Evolutionary conservation across 2,329 filamentous ascomycete genomes (phyloP).

Genomic region (Colletotrichum horii): DNA sequence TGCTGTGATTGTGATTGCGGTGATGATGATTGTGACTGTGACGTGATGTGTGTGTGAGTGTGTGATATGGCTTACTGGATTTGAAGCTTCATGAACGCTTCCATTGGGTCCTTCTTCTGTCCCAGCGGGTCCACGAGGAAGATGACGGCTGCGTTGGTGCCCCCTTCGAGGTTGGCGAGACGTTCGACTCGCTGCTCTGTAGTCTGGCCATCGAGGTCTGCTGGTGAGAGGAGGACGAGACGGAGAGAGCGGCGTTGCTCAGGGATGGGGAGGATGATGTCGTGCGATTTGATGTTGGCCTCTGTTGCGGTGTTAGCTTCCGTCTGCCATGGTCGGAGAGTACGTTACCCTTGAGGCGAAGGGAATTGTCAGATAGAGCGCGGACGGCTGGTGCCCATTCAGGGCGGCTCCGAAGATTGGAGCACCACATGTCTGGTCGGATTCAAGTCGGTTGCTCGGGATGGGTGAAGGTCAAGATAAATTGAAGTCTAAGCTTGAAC

Average conservation of each 20-base stretch:
- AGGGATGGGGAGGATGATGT: conserved; percentile 46
- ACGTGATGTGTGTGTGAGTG: background rate
- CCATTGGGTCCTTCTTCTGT: conserved; percentile 26
- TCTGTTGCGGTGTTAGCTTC: conserved; percentile 34
- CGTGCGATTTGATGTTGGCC: conserved; percentile 44
- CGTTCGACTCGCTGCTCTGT: conserved; percentile 42
- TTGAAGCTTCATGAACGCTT: conserved; percentile 47
- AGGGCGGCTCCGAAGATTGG: conserved; percentile 40
- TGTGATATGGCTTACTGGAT: conserved; percentile 36
- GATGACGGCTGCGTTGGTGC: conserved; percentile 43
- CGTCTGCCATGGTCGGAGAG: background rate
- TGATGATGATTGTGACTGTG: background rate
- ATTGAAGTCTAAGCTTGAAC: background rate
- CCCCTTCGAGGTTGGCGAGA: conserved; percentile 43
- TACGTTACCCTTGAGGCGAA: conserved; percentile 30
- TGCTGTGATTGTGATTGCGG: background rate
- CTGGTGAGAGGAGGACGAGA: conserved; percentile 44
- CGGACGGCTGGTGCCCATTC: conserved; percentile 39
- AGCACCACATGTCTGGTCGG: conserved; percentile 39
- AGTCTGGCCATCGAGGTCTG: conserved; percentile 35
- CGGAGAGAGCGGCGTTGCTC: conserved; percentile 30
- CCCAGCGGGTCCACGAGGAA: conserved; percentile 44
- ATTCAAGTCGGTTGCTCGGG: background rate
- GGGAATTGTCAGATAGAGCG: conserved; percentile 25
- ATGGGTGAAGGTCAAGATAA: background rate